Conservation (phyloP, 257 asterid genomes). For the Coffea canephora region DNA sequence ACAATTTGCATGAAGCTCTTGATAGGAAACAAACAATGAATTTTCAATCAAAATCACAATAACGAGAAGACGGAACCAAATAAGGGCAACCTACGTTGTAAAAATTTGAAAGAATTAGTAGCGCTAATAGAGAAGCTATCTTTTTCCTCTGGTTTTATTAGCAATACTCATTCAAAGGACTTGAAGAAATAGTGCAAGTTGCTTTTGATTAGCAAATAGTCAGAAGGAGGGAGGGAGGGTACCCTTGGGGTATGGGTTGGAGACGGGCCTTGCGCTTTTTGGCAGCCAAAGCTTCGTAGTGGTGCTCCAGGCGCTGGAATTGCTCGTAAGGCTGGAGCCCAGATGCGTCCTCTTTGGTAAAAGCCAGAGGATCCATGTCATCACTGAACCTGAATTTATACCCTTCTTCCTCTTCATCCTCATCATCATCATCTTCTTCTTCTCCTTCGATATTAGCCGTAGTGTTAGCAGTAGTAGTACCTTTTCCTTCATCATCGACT, state of each 20-base stretch:
- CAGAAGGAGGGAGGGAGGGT: neutral
- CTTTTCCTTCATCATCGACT: slow-evolving; percentile 13
- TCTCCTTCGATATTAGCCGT: slow-evolving; percentile 17
- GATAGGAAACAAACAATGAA: neutral
- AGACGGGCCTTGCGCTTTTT: slow-evolving; percentile 52
- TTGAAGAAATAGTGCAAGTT: no score
- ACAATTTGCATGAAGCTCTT: no score
- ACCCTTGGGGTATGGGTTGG: slow-evolving; percentile 23
- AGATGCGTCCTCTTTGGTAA: slow-evolving; percentile 60
- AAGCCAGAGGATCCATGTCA: slow-evolving; percentile 70
- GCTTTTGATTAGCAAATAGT: no score
- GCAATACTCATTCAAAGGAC: no score
- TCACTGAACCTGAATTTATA: slow-evolving; percentile 56
- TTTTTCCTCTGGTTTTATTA: no score
- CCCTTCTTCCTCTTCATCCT: slow-evolving; percentile 45
- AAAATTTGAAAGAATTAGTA: no score
- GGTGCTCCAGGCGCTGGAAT: slow-evolving; percentile 58
- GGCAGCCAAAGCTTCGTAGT: slow-evolving; percentile 62
- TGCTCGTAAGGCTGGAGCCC: slow-evolving; percentile 71
- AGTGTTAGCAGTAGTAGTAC: neutral
- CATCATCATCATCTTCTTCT: slow-evolving; percentile 47
- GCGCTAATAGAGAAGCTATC: neutral
- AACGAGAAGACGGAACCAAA: no score
- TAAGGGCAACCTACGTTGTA: no score
- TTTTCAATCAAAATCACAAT: no score